Conservation (phyloP, 495 filamentous ascomycete species). For the Daldinia bambusicola region DNA sequence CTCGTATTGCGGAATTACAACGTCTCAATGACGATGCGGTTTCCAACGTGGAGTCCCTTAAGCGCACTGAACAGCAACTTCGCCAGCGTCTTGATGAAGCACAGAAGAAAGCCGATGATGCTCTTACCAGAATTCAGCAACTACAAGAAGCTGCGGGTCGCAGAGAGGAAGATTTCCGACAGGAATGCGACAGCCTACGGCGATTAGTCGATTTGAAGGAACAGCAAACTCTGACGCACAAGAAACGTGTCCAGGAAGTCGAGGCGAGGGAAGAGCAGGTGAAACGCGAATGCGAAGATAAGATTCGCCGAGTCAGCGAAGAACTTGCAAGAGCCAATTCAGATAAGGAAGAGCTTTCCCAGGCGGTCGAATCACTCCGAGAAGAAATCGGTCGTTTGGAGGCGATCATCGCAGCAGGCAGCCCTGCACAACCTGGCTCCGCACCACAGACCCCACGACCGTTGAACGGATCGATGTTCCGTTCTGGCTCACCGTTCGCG, state of each 20-base stretch:
- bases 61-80: slow-evolving; percentile 79
- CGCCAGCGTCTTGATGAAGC: slow-evolving; percentile 84
- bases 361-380: slow-evolving; percentile 76
- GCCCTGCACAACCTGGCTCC: slow-evolving; percentile 49
- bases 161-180: slow-evolving; percentile 80
- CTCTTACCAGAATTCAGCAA: slow-evolving; percentile 80
- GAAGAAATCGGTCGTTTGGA: slow-evolving; percentile 72
- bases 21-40: slow-evolving; percentile 85
- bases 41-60: slow-evolving; percentile 76
- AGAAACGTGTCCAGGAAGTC: slow-evolving; percentile 82
- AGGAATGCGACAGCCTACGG: slow-evolving; percentile 80
- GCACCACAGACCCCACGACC: slow-evolving; percentile 68
- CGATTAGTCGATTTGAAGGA: slow-evolving; percentile 87
- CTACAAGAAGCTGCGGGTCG: slow-evolving; percentile 83
- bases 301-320: slow-evolving; percentile 79
- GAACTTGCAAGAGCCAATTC: slow-evolving; percentile 72
- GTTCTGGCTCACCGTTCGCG: slow-evolving; percentile 61
- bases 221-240: slow-evolving; percentile 82
- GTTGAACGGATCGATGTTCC: slow-evolving; percentile 60
- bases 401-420: slow-evolving; percentile 50
- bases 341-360: slow-evolving; percentile 75
- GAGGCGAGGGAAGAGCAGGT: slow-evolving; percentile 78
- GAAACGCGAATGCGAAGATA: slow-evolving; percentile 81
- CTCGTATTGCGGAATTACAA: slow-evolving; percentile 85
- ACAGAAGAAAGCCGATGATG: slow-evolving; percentile 85